phyloP scores from a whole-genome alignment of 2,329 filamentous ascomycete genomes.

The Chrysoporthe deuterocubensis region DNA sequence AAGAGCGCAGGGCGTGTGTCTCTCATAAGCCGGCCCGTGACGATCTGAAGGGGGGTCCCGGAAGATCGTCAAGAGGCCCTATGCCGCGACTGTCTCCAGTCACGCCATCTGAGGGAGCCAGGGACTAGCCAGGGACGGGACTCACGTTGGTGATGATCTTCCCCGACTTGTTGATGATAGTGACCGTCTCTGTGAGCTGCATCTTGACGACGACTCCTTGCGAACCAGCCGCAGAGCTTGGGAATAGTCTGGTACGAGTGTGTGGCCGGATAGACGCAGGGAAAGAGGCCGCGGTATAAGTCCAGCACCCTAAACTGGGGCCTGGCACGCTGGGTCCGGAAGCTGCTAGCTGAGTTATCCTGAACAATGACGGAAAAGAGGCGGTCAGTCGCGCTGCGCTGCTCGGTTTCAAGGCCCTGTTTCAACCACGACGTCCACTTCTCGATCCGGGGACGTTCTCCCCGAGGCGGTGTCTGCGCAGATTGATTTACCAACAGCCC shows the following conservation, averaged over 20 bases:
- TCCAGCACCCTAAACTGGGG: background rate
- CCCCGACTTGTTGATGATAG: conserved; percentile 87
- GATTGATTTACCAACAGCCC: background rate
- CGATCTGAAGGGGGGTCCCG: too few species aligned
- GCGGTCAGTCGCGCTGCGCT: conserved; percentile 13
- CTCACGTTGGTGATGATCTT: conserved; percentile 88
- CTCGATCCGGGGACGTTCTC: too few species aligned
- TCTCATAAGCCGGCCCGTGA: too few species aligned
- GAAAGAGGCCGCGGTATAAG: conserved; percentile 7
- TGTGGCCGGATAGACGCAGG: background rate
- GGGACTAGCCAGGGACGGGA: conserved; percentile 28
- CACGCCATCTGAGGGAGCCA: too few species aligned
- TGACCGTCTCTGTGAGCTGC: conserved; percentile 72
- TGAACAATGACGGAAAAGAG: conserved; percentile 17
- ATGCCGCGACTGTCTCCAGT: too few species aligned
- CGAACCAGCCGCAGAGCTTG: conserved; percentile 18
- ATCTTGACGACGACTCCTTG: conserved; percentile 36
- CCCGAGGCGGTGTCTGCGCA: background rate
- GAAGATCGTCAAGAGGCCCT: too few species aligned
- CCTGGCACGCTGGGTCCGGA: background rate
- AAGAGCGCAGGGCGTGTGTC: too few species aligned
- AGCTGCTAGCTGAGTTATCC: background rate
- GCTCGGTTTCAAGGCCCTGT: background rate
- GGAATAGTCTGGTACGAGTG: background rate
- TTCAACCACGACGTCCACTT: background rate